These are phyloP conservation scores for Escallonia herrerae DNA, from an alignment of 129 eudicot species.

Conservation along the genomic window DNA sequence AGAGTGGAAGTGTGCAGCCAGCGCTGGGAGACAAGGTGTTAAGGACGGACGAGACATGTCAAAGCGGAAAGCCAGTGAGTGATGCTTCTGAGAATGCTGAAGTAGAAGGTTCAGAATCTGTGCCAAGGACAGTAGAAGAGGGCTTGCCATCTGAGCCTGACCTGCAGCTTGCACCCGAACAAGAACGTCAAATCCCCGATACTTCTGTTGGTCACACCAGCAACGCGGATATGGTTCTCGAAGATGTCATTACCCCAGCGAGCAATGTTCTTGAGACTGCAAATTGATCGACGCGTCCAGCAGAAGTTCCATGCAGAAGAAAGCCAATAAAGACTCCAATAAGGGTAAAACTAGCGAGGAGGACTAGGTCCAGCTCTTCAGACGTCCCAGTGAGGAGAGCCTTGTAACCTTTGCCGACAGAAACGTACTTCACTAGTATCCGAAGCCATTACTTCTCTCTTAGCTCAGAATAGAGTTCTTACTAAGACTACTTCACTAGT, in stretches of 20 bases:
- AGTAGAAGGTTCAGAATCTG: not conserved
- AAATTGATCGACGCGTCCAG: not conserved
- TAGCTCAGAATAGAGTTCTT: no score
- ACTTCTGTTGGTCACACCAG: slow-evolving; percentile 2
- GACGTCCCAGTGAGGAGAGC: no score
- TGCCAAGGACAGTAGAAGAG: not conserved
- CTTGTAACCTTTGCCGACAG: no score
- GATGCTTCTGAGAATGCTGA: not conserved
- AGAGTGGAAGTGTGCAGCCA: not conserved
- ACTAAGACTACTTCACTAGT: no score
- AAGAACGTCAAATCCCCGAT: slow-evolving; percentile 3
- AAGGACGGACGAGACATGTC: not conserved
- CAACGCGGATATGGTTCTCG: slow-evolving; percentile 6
- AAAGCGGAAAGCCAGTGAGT: not conserved
- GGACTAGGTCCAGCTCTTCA: no score
- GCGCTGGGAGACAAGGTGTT: not conserved
- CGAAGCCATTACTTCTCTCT: no score
- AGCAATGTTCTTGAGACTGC: slow-evolving; percentile 7
- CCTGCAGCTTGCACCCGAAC: not conserved
- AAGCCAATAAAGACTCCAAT: not conserved
- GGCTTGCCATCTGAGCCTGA: not conserved
- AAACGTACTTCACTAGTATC: no score
- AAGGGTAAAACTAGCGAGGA: no score
- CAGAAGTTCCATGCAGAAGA: not conserved
- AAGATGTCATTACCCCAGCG: slow-evolving; percentile 10